Base-by-base conservation (phyloP, 129 eudicot genomes). In the Arctium lappa region DNA sequence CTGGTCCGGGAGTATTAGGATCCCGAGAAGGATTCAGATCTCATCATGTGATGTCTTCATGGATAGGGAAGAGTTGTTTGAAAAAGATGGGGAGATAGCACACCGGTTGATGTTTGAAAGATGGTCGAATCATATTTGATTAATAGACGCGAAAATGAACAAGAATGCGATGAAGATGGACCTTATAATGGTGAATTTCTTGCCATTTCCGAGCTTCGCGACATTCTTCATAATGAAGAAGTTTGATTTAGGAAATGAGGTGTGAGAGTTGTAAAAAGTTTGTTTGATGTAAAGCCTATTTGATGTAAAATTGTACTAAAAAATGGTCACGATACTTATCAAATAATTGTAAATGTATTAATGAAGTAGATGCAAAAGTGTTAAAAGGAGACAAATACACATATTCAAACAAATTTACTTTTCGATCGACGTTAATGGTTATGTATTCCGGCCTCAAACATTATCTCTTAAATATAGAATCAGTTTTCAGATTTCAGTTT, bases 1-100 rank as follows among this genome's bases (percentile, higher is more conserved):
- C 3, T 93, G 97, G 85, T 93, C 98, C 2, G 99, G 99, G 69
- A 95, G 94, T 1, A 98, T 95, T 36, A 93, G 65, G 62, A 95
- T 91, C n/a, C 97, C 99, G 0, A 95, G 80, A 44, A 95, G 95
- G 7, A 95, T 79, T 60, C 97, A 88, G 50, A 93, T 88, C 9
- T 93, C 97, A 1, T 90, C 91, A 13, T 18, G 8, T 11, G 88
- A 40, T 1, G 93, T 73, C 9, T 84, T 69, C 42, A 77, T 36
- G 18, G 79, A 33, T 38, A 74, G 38, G 42, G 33, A 2, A 10
- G 83, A 36, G 72, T 78, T 48, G 8, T 77, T 76, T 11, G 88
- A 79, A 73, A 63, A 62, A 75, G 34, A 69, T 30, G 81, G 27
- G 27, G 27, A 77, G 6, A 90, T 83, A 9, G 98, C 92, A 76